Evolutionary conservation across 1,139 yeast species (phyloP).

Genomic region (Pichia sp.): DNA sequence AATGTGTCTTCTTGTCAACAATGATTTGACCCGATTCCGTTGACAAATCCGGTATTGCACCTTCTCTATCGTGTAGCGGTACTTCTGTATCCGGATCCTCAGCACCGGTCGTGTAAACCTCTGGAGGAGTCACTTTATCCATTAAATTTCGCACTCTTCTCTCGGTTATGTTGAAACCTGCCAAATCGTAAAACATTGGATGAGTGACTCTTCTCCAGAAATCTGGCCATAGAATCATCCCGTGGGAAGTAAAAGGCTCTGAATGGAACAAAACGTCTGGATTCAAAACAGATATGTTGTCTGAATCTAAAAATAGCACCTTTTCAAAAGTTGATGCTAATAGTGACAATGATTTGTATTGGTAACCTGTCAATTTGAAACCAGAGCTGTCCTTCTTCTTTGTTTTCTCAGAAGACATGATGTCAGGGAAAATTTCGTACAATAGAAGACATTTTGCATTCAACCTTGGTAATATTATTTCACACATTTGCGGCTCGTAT

Average conservation of each 20-base stretch:
- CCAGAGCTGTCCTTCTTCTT: constrained; percentile 9
- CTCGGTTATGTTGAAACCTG: constrained; percentile 41
- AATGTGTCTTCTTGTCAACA: constrained; percentile 51
- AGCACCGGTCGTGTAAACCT: constrained; percentile 17
- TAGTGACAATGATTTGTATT: constrained; percentile 55
- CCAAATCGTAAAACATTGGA: constrained; percentile 53
- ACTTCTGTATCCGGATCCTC: constrained; percentile 27
- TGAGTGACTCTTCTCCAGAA: constrained; percentile 62
- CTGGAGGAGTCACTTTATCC: constrained; percentile 28
- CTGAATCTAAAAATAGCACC: constrained; percentile 54
- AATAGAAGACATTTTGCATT: constrained; percentile 45
- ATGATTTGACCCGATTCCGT: constrained; percentile 61
- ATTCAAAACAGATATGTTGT: constrained; percentile 49
- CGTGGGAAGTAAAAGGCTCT: constrained; percentile 39
- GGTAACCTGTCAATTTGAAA: constrained; percentile 41
- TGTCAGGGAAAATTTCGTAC: constrained; percentile 38
- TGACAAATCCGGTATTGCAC: constrained; percentile 57
- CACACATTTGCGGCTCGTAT: constrained; percentile 47
- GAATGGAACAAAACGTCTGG: constrained; percentile 47
- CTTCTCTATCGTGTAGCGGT: constrained; percentile 48
- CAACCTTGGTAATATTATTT: constrained; percentile 42
- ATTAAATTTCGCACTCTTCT: constrained; percentile 27
- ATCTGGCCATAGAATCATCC: constrained; percentile 62
- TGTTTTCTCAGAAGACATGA: neutral
- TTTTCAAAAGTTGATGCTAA: constrained; percentile 54